Base-by-base conservation (phyloP, 2,329 filamentous ascomycete species). In the Hypoxylon sp. region DNA sequence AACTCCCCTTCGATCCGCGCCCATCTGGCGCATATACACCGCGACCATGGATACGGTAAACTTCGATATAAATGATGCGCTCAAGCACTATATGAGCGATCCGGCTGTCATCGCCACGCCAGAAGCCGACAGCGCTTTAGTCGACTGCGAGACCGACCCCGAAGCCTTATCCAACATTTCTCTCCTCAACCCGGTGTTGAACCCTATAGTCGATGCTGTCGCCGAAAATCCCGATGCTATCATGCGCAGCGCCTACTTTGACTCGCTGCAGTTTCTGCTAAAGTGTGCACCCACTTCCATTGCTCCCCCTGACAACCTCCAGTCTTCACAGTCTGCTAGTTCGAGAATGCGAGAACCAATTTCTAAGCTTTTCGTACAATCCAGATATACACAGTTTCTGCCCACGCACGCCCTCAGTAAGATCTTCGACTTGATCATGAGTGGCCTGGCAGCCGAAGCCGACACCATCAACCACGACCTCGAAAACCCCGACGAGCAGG, bases 11-110 rank as follows among this genome's bases (percentile, higher is more conserved):
- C 29, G 26, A 22, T 19, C 35, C 10, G 70, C 63, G 62, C 67
- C 59, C 39, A 46, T 63, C 55, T 47, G 57, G 70, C 65, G 68
- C 68, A 65, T 51, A 65, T 11, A 62, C 31, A 37, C n/a, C 42
- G 54, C 77, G 75, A 80, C 71, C 79, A 91, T 91, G 90, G 91
- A 85, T 77, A 92, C 92, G 84, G 88, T 94, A 79, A 88, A 91
- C 77, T 99, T 99, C 83, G 93, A 98, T 81, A 93, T 99, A 81
- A 97, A 98, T 80, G 92, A 97, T 84, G 94, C 94, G 73, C 91
- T 98, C 81, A 98, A 97, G 86, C 89, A 93, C 80, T 99, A 98
- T 83, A 93, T 98, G 88, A 97, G 94, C 82, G 95, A 98, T 80
- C 95, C 96, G 8, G 85, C 90, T 50, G 88, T 89, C 42, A 92